Conservation (phyloP, 805 yeast genomes). For the Starmerella cellae region DNA sequence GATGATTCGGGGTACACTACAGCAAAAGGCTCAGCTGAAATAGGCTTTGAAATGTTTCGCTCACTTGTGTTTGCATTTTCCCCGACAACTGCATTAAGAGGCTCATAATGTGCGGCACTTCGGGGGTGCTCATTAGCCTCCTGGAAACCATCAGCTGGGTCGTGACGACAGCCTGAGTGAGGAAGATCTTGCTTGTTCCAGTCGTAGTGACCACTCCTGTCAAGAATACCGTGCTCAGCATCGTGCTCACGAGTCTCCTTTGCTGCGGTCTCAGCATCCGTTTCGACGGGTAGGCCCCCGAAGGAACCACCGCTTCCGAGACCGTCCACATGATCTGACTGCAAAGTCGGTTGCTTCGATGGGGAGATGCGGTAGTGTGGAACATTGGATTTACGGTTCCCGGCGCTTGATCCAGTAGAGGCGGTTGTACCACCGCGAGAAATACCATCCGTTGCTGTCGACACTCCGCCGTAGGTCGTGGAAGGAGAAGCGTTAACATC, state of each 20-base stretch:
- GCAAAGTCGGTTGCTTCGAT: slow-evolving; percentile 6
- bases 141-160: slow-evolving; percentile 10
- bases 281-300: slow-evolving; percentile 13
- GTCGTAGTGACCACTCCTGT: slow-evolving; percentile 7
- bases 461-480: too few species aligned
- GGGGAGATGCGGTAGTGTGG: slow-evolving; percentile 14
- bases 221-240: slow-evolving; percentile 3
- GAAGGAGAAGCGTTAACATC: too few species aligned
- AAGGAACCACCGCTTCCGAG: slow-evolving; percentile 10
- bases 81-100: neutral
- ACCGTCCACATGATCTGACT: slow-evolving; percentile 11
- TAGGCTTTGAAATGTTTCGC: neutral
- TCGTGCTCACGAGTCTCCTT: slow-evolving; percentile 4
- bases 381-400: neutral
- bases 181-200: slow-evolving; percentile 3
- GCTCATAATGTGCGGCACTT: neutral
- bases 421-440: too few species aligned
- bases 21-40: neutral
- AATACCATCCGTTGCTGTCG: too few species aligned
- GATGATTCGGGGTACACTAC: neutral
- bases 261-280: slow-evolving; percentile 2
- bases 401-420: too few species aligned
- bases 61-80: neutral
- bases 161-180: slow-evolving; percentile 14
- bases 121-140: slow-evolving; percentile 1